Evolutionary conservation across 148 eudicot genomes (phyloP), one percentile per base, ranked within the genome.

Genomic region (Agrostemma githago): DNA sequence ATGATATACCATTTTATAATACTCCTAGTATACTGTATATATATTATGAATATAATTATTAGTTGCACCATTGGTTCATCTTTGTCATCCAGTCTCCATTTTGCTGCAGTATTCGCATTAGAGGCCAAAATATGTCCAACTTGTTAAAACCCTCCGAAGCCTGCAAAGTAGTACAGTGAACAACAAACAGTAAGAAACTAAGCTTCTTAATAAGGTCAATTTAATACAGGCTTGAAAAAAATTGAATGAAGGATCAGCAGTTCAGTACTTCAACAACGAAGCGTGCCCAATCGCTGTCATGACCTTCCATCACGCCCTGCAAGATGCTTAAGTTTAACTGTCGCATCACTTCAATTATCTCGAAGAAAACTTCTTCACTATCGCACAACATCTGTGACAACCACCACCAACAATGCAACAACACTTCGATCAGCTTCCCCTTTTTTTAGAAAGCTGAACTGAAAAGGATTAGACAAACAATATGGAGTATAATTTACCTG

Each of bases 71-170:
- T 51, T 80, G 70, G 65, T 72, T 70, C 54, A 77, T 70, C 16
- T 42, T 51, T 1, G 72, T 53, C 71, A 72, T 78, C 76, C 83
- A 77, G 61, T 77, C 71, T 17, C 83, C 80, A 46, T 72, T 79
- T 68, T 76, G 80, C 70, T 87, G 90, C 77, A 89, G 42, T 20
- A 89, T 86, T 68, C 86, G 86, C 97, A 91, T 89, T 34, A 91
- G 77, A 6, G 97, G 92, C 97, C 92, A 88, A 79, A 91, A 91
- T 82, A 89, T 89, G 74, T 91, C 92, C 76, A 91, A 72, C 72
- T 88, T 87, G 73, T 88, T 90, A 66, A 88, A 89, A 37, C 83
- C 89, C 68, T 78, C 79, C 0, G 92, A 81, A 67, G 83, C 89
- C 94, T 89, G 89, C 44, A 58, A 44, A 26, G 34, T 26, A 26